These are phyloP conservation scores for Vigna trinervia DNA, from an alignment of 306 rosid species.

Conservation along the genomic window DNA sequence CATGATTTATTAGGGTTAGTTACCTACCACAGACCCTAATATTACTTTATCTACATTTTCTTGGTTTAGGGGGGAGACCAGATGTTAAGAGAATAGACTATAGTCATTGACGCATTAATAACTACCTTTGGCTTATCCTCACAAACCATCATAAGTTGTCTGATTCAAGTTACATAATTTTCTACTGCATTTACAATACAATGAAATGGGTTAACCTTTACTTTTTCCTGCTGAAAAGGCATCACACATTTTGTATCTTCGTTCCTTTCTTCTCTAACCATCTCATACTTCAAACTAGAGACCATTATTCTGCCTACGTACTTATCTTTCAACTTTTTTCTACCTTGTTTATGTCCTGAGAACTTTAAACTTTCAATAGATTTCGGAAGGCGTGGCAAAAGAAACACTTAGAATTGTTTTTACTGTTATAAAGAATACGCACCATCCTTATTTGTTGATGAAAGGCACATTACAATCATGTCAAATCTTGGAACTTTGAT, in stretches of 20 bases:
- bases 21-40: not conserved
- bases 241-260: not conserved
- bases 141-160: conserved; percentile 4
- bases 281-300: conserved; percentile 11
- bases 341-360: conserved; percentile 17
- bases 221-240: not conserved
- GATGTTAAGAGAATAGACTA: not conserved
- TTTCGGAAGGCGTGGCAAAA: conserved; percentile 14
- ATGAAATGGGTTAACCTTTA: not conserved
- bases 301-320: not conserved
- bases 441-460: conserved; percentile 75
- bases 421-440: conserved; percentile 32
- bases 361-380: conserved; percentile 11
- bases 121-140: not conserved
- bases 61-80: not conserved
- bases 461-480: conserved; percentile 77
- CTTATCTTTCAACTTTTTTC: not conserved
- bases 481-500: conserved; percentile 83
- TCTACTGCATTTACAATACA: not conserved
- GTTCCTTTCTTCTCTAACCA: not conserved
- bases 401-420: conserved; percentile 7
- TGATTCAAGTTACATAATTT: not conserved
- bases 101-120: not conserved
- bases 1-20: not conserved
- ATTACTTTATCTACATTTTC: conserved; percentile 2